A percentile compares a stretch with the other conserved stretches of the same genome.
Evolutionary conservation across 371 early-diverging fungal genomes (phyloP).

Genomic region (Mucor velutinosus): DNA sequence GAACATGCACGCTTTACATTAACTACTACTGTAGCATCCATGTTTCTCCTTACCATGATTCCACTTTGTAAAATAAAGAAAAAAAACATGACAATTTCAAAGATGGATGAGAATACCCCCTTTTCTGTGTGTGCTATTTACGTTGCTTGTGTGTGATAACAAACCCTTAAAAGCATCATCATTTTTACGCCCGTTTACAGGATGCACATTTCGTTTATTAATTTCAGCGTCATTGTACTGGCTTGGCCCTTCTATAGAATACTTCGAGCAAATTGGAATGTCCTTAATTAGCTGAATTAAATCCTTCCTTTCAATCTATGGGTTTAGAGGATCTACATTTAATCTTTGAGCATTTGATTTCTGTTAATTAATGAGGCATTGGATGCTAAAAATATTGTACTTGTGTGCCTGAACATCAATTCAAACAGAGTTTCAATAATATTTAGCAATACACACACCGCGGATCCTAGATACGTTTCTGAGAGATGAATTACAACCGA

Average conservation of each 20-base stretch:
- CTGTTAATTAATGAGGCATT: neutral
- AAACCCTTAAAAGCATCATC: neutral
- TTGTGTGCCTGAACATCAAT: neutral
- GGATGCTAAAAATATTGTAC: neutral
- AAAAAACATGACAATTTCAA: neutral
- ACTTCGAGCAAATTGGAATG: neutral
- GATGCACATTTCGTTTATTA: neutral
- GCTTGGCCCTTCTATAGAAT: neutral
- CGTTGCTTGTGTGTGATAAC: neutral
- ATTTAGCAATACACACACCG: no score
- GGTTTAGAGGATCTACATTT: neutral
- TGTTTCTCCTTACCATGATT: neutral
- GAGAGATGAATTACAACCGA: constrained; percentile 58
- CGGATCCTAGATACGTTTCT: no score
- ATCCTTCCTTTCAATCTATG: neutral
- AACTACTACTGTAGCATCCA: neutral
- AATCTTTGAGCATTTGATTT: neutral
- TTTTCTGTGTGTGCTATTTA: neutral
- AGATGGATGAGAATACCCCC: neutral
- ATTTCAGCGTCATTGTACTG: neutral
- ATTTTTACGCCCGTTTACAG: neutral
- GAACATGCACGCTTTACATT: constrained; percentile 3
- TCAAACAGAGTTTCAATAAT: neutral
- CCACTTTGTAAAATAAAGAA: neutral
- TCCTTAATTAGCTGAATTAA: neutral